Base-by-base conservation (phyloP, 371 early-diverging fungal genomes). In the Rhizopus arrhizus region DNA sequence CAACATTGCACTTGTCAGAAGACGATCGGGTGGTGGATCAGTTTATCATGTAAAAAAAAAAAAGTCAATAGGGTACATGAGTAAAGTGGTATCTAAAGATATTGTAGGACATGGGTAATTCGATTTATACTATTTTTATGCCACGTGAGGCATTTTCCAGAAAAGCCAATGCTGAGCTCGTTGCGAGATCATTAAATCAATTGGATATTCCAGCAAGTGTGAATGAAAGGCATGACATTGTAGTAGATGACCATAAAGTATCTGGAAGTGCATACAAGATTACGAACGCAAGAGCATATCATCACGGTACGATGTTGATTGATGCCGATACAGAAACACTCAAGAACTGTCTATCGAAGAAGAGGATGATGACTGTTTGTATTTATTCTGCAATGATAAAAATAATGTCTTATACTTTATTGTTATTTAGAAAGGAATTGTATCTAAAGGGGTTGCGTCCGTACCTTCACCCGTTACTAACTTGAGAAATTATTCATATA, bases 221-320 rank as follows among this genome's bases (percentile, higher is more conserved):
- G 31, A 97, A 90, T 57, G 86, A 84, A 31, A 84, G 97, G 28
- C 90, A 95, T 64, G 98, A 98, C 66, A 90, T 98, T 62, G 87
- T 87, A 0, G 87, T 97, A 5, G 84, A 88, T 43, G 84, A 81
- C 4, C 76, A 77, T 54, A 95, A 95, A 72, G 86, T 96, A 22
- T 95, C 95, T 13, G 99, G 99, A 22, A 91, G 92, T 46, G 99
- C 99, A 9, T 98, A 90, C 84, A 95, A 95, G 65, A 72, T 98
- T 57, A 93, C 89, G 42, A 85, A 82, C 49, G 58, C 75, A 3
- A 74, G 91, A 55, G 93, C 98, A 1, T 97, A 95, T 64, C 97
- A 97, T 71, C 99, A 98, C 72, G 99, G 99, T 38, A 98, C 99
- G 8, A 95, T 97, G 97, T 76, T 98, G 45, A 93, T 97, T 54